Evolutionary conservation across 2,329 filamentous ascomycete species (phyloP), one percentile per base, ranked within the genome.

Genomic region (Cadophora malorum): DNA sequence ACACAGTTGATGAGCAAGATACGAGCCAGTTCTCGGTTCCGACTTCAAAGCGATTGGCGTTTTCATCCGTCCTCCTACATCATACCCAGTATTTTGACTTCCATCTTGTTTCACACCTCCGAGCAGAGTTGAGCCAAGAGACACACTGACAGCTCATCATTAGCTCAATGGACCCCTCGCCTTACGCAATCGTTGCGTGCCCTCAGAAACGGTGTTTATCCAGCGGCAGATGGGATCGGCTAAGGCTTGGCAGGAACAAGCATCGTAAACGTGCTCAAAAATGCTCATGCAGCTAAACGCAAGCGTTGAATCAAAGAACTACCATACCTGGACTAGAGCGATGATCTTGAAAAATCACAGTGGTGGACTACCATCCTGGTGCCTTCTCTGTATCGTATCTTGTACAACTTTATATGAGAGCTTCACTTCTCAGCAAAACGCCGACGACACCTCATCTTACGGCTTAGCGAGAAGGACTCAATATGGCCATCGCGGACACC

Each of bases 401-500:
- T 38, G 35, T 38, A 9, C 35, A 38, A 9, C 1, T 38, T 10
- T 49, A 45, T 45, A 16, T 45, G 41, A 45, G 14, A 16, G 16
- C 3, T 16, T 16, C 14, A 45, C 41, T 16, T 45, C 41, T 45
- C 41, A 45, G 14, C 41, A 7, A 38, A 3, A 45, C 41, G 52
- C 6, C 12, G 52, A 33, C n/a, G 8, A 55, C 14, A 55, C 19
- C 14, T 12, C 6, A 55, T 31, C 16, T n/a, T 28, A 16, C 4
- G 21, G 21, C 25, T 4, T 35, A 45, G 8, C 12, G 14, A 19
- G 23, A 59, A 8, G n/a, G 25, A 33, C 12, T 25, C 56, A 58
- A 58, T 16, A 65, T 65, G 63, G 63, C n/a, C 4, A 38, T 58
- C 23, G 38, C 69, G 47, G 59, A 75, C n/a, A 68, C 68, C 10